Base-by-base conservation (phyloP, 495 filamentous ascomycete species). In the Aspergillus wentii region DNA sequence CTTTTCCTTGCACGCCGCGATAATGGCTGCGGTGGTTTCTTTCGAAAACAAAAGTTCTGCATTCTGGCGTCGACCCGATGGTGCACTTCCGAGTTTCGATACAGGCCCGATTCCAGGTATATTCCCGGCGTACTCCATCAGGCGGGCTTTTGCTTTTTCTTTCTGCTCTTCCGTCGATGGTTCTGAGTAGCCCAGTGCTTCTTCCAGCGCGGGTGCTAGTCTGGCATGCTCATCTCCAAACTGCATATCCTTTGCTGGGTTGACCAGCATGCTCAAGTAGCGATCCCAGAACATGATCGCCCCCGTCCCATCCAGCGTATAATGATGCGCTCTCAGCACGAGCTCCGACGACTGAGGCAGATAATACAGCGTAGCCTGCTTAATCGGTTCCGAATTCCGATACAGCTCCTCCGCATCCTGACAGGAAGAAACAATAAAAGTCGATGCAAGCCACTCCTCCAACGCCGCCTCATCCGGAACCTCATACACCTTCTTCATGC, bases 361-460 rank as follows among this genome's bases (percentile, higher is more conserved):
- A 17, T 54, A 57, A 43, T 57, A 57, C 10, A 57, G 17, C 17
- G 47, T 49, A 14, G 48, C 42, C 19, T 57, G 51, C 33, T 44
- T 48, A 5, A 42, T 30, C 5, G 40, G 40, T 6, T 7, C 15
- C 13, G 46, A 38, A 9, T 34, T 40, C 7, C n/a, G n/a, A 30
- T 45, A 45, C 10, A 54, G 34, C 13, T 51, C 44, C 15, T 54
- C 44, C 21, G 44, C 35, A 27, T 49, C 33, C 17, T 37, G 19
- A 18, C 41, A 44, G n/a, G 35, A 8, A 5, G 54, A 54, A n/a
- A 54, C 38, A 15, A 57, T 27, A 23, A 57, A 51, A 5, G 54
- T 57, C 20, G 41, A 47, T 2, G n/a, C 39, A 8, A 54, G 22
- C 54, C 48, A 57, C 16, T 49, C 30, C 30, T 48, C 39, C 4